Evolutionary conservation across 768 basidiomycete genomes (phyloP), one percentile per base, ranked within the genome.

Genomic region (Psilocybe azurescens): DNA sequence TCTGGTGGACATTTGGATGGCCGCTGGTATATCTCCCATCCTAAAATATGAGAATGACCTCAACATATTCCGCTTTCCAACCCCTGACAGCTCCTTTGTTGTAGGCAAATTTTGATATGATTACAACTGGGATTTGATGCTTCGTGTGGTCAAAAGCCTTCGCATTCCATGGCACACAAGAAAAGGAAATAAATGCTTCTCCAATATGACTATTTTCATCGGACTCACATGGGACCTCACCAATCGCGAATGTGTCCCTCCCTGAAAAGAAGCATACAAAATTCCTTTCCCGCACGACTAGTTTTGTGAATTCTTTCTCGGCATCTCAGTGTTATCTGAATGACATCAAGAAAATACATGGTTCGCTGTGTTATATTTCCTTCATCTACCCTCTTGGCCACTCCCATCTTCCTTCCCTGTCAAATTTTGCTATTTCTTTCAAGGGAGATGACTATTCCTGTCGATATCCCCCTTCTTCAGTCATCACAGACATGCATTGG

Each of bases 311-410:
- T 36, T 36, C 33, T 10, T 36, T 36, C 33, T 6, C 33, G 5
- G 33, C 10, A 36, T 36, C 33, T 36, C 33, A 5, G 10, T 36
- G 33, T 36, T 5, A 5, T 36, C 10, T 36, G 10, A 36, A 36
- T 5, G 33, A 36, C 10, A 2, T 36, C 10, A 2, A 36, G 33
- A 36, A 10, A 5, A 36, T 36, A 5, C 33, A 36, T 2, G 10
- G 33, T 10, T 36, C 33, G 5, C 33, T 36, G 6, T 36, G 33
- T 13, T 47, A 79, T 52, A 70, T 74, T 28, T 54, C 72, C 1
- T 78, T 77, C 51, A 65, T 77, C 3, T 67, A 72, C 49, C 61
- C 58, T 0, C 57, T 62, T 1, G 69, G 70, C 3, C 61, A 63
- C 2, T 62, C 66, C 18, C 65, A 56, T 11, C 68, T 74, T 1